These are phyloP conservation scores for Lactifluus subvellereus DNA, from an alignment of 768 basidiomycete genomes.

Conservation along the genomic window DNA sequence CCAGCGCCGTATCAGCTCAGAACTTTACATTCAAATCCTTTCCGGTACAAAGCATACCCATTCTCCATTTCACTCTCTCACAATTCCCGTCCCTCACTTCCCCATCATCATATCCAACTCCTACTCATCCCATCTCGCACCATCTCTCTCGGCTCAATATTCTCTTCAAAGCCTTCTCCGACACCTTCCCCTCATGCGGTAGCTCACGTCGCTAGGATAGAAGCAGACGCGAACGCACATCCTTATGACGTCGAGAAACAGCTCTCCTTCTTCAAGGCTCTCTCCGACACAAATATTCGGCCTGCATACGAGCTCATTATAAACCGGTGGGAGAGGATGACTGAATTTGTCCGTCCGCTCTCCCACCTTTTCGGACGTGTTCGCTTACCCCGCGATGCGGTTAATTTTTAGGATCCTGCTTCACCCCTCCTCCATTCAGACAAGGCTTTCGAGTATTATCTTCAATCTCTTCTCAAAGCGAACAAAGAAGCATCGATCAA, in stretches of 20 bases:
- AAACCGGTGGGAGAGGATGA: conserved; percentile 76
- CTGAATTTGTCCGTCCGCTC: conserved; percentile 63
- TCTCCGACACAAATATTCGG: conserved; percentile 57
- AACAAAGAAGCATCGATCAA: conserved; percentile 52
- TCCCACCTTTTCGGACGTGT: neutral
- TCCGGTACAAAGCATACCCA: conserved; percentile 25
- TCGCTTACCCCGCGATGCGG: conserved; percentile 15
- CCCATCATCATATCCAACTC: neutral
- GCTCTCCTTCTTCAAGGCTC: conserved; percentile 59
- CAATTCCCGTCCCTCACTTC: conserved; percentile 7
- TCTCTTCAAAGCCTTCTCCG: conserved; percentile 14
- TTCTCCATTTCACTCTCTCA: conserved; percentile 24
- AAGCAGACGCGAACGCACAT: conserved; percentile 70
- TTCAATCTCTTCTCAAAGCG: conserved; percentile 56
- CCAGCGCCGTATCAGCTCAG: neutral
- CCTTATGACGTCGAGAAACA: conserved; percentile 68
- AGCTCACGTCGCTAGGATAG: conserved; percentile 64
- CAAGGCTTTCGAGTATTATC: conserved; percentile 70
- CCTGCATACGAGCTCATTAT: conserved; percentile 69
- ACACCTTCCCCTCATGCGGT: conserved; percentile 58
- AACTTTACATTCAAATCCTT: conserved; percentile 18
- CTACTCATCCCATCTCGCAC: conserved; percentile 6
- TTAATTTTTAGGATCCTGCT: conserved; percentile 46
- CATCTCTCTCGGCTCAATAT: conserved; percentile 17
- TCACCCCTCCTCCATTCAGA: conserved; percentile 68